Base-by-base conservation (phyloP, 1,284 basidiomycete genomes). In the Trametes pubescens region DNA sequence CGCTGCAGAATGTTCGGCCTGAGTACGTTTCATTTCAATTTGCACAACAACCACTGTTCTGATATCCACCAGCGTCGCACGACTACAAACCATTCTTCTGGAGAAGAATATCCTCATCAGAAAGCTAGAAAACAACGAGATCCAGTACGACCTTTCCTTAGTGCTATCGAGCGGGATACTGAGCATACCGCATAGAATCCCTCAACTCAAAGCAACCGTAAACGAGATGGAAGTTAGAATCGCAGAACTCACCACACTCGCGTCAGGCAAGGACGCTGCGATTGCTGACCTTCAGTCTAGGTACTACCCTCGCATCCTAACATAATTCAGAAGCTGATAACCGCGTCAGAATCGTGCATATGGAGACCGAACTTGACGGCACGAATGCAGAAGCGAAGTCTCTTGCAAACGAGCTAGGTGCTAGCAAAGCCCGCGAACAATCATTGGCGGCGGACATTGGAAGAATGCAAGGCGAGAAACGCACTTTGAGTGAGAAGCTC, bases 321-420 rank as follows among this genome's bases (percentile, higher is more conserved):
- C 18, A 14, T 24, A 21, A 8, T 8, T 34, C 18, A 4, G 14
- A 37, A 14, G 24, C 35, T 54, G 22, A 43, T 16, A 10, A 7
- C 1, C 4, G 11, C 22, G 9, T 34, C 53, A 79, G 79, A 51
- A 37, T 66, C 4, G 58, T 40, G 49, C 66, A 65, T 54, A 62
- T 70, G 13, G 72, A 75, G 47, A 59, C 66, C 37, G 68, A 71
- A 9, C 13, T 72, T 1, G 49, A 59, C 16, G 66, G 72, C 4
- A 59, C 62, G 7, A 57, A 65, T 21, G 70, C 67, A 46, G 65
- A 61, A 35, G 64, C 71, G 2, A 72, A 74, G 32, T 66, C 71
- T n/a, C 62, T 81, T 11, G 71, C 73, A 40, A 70, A 73, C 35
- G 72, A 73, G 4, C 63, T 81, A 18, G 70, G 71, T 46, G 67